Evolutionary conservation across 2,329 filamentous ascomycete genomes (phyloP), one percentile per base, ranked within the genome.

Genomic region (Claviceps maximensis): DNA sequence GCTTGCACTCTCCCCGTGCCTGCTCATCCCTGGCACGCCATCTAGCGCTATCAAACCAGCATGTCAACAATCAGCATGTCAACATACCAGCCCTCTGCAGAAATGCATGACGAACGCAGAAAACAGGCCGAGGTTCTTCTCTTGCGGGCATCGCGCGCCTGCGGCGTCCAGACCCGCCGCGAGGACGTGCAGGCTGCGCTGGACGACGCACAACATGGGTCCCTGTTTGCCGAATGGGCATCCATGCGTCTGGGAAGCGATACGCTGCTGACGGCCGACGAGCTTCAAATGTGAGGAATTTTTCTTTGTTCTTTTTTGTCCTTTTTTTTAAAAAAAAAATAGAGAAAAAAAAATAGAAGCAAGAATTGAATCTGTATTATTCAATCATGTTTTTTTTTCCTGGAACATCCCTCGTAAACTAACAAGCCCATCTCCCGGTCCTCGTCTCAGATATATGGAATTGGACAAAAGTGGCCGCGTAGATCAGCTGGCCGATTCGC

Each of bases 211-310:
- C 58, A 67, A 9, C 60, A 65, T 38, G 69, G 67, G 33, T 58
- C 65, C 3, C 61, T 63, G 4, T 65, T 77, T 47, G 62, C 64
- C 3, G 70, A 71, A 47, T 82, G 79, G 79, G 72, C 73, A 17
- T 62, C 67, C 29, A 61, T 69, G 57, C 74, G 78, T 59, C 66
- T 82, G 36, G 65, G 64, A 13, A 60, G 66, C 2, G 76, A 80
- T 56, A 78, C 75, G 27, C 68, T 82, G 13, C 65, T 82, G 42
- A 75, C 74, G 45, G 68, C 66, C 53, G 74, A 80, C 59, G 79
- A 82, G 64, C 65, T 78, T 55, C 69, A 71, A 47, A 61, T 76
- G 78, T 82, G 33, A 29, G 50, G 7, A 27, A 33, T 1, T 4
- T 8, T 33, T 33, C 9, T 33, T 10, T n/a, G n/a, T n/a, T n/a